Conservation (phyloP, 129 eudicot species). For the Arctium minus region DNA sequence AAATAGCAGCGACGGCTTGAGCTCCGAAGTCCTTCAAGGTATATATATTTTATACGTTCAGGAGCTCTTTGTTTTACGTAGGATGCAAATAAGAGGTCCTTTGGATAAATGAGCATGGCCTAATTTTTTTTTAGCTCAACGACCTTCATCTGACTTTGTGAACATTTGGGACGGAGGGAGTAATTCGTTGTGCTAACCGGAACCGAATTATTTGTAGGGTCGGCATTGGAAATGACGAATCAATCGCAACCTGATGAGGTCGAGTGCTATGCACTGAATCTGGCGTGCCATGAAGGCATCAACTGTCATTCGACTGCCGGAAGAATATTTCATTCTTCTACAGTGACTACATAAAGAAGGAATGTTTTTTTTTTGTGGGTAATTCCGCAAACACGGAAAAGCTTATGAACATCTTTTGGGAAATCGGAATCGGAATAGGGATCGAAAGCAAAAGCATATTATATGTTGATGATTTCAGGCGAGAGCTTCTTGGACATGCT, state of each 20-base stretch:
- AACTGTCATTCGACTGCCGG: slow-evolving; percentile 35
- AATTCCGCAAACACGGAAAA: background rate
- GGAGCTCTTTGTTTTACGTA: background rate
- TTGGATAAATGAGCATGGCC: background rate
- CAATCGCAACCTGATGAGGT: slow-evolving; percentile 26
- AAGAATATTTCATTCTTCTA: slow-evolving; percentile 29
- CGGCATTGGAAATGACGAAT: slow-evolving; percentile 37
- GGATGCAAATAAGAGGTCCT: background rate
- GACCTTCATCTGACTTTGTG: background rate
- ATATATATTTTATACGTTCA: background rate
- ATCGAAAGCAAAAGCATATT: slow-evolving; percentile 3
- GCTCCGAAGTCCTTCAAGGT: slow-evolving; percentile 56
- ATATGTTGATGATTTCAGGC: background rate
- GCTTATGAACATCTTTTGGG: slow-evolving; percentile 3
- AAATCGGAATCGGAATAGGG: slow-evolving; percentile 8
- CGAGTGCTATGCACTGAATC: slow-evolving; percentile 25
- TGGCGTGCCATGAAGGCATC: slow-evolving; percentile 38
- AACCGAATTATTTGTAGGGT: slow-evolving; percentile 30
- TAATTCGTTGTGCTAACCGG: background rate
- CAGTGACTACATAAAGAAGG: slow-evolving; percentile 21
- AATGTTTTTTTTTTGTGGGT: background rate
- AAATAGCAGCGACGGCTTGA: slow-evolving; percentile 31
- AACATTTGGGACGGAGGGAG: background rate
- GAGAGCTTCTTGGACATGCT: slow-evolving; percentile 44
- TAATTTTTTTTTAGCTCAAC: background rate